Evolutionary conservation across 2,329 filamentous ascomycete species (phyloP).

Genomic region (Knufia petricola): DNA sequence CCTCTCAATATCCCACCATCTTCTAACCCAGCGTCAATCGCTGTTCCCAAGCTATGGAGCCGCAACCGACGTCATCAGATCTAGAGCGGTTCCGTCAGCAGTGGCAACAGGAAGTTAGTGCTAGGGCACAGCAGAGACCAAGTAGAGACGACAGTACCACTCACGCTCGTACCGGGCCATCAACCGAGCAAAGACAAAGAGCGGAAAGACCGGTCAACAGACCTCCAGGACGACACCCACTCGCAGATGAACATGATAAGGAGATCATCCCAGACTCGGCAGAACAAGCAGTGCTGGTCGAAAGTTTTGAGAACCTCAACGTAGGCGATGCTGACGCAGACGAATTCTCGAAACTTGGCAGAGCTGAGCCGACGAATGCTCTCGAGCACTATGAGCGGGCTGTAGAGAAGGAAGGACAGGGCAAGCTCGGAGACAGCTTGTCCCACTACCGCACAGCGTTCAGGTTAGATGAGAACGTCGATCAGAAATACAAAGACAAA

Average conservation of each 20-base stretch:
- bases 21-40: background rate
- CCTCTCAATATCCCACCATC: too few relatives aligned
- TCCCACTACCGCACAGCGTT: conserved; percentile 84
- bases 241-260: conserved; percentile 31
- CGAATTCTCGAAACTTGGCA: conserved; percentile 26
- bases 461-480: conserved; percentile 72
- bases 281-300: conserved; percentile 23
- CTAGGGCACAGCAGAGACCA: conserved; percentile 27
- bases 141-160: conserved; percentile 7
- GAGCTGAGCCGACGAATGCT: conserved; percentile 58
- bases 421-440: conserved; percentile 80
- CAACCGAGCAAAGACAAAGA: conserved; percentile 13
- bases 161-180: conserved; percentile 9
- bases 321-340: conserved; percentile 30
- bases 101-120: conserved; percentile 73
- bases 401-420: conserved; percentile 76
- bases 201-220: conserved; percentile 24
- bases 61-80: conserved; percentile 13
- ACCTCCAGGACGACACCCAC: conserved; percentile 33
- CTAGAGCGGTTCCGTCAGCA: conserved; percentile 76
- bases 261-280: conserved; percentile 16
- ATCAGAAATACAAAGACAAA: conserved; percentile 81
- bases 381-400: conserved; percentile 89
- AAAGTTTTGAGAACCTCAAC: conserved; percentile 30
- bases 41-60: conserved; percentile 3